These are phyloP conservation scores for Tetrapyrgos nigripes DNA, from an alignment of 1,284 basidiomycete genomes.

Conservation along the genomic window DNA sequence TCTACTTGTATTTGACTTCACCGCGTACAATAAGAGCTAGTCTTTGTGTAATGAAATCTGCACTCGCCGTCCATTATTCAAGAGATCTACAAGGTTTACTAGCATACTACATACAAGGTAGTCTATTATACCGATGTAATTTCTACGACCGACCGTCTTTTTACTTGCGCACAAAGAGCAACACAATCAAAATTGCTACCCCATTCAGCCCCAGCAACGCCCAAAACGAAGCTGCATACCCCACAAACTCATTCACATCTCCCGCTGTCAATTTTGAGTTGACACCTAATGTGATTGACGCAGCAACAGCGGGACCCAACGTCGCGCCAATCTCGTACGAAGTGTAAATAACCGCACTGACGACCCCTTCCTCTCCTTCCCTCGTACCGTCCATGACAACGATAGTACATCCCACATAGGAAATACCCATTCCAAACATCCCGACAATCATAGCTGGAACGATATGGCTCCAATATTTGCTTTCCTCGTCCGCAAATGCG, in stretches of 20 bases:
- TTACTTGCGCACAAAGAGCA: conserved; percentile 14
- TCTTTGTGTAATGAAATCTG: too few species aligned
- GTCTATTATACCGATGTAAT: too few species aligned
- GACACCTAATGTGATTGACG: conserved; percentile 19
- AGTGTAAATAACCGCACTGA: conserved; percentile 24
- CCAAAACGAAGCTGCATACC: conserved; percentile 22
- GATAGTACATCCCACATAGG: conserved; percentile 20
- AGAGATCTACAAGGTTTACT: too few species aligned
- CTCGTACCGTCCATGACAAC: conserved; percentile 21
- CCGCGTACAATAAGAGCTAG: too few species aligned
- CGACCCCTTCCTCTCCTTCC: conserved; percentile 20
- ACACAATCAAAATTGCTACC: conserved; percentile 12
- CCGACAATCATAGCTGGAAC: conserved; percentile 23
- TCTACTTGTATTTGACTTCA: too few species aligned
- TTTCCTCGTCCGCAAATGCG: conserved; percentile 17
- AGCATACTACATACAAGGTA: too few species aligned
- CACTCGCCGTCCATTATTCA: too few species aligned
- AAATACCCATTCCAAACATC: conserved; percentile 15
- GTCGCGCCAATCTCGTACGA: conserved; percentile 22
- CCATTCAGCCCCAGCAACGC: conserved; percentile 19
- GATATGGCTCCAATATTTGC: conserved; percentile 24
- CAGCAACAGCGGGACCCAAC: too few species aligned
- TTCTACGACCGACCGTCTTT: too few species aligned
- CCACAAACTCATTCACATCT: conserved; percentile 9
- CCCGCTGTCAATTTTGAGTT: conserved; percentile 11